Evolutionary conservation across 805 yeast species (phyloP), one percentile per base, ranked within the genome.

Genomic region (Metschnikowia drakensbergensis): DNA sequence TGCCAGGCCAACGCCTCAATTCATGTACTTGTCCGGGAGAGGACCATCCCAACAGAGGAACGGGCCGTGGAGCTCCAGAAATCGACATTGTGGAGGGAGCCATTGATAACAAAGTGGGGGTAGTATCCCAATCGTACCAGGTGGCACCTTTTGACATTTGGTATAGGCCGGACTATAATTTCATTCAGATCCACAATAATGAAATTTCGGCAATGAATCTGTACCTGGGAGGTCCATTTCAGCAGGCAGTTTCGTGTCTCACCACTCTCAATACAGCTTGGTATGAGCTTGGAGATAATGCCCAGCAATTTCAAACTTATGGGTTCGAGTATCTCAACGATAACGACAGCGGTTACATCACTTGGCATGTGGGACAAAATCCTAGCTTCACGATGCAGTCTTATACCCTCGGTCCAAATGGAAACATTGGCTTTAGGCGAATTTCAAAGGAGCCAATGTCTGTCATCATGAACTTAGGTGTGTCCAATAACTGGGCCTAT

Each of bases 91-190:
- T 92, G 45, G 98, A 92, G 78, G 97, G 85, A 54, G 90, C 88
- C 56, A 79, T 82, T 26, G 83, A 81, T 53, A 62, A 70, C 54
- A 47, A 50, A 35, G 40, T 52, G 11, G 94, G 94, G 58, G 79
- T 84, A 37, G 97, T 91, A 1, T 88, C 97, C 3, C 99, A 92
- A 68, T 89, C 97, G 3, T 68, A 85, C 62, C 98, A 92, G 74
- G 71, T 89, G 53, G 98, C 97, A 13, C 98, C 98, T 7, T 82
- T 82, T 63, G 98, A 92, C 67, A 84, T 90, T 54, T 92, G 97
- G 97, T 92, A 88, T 64, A 77, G 79, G 62, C 96, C 97, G 4
- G 96, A 92, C 68, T 90, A 90, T 66, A 80, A 82, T 56, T 91
- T 77, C 60, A 65, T 90, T 46, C 91, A 83, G 62, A 72, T 92